phyloP scores from a whole-genome alignment of 202 grass and related monocot genomes.

The Brachypodium distachyon region DNA sequence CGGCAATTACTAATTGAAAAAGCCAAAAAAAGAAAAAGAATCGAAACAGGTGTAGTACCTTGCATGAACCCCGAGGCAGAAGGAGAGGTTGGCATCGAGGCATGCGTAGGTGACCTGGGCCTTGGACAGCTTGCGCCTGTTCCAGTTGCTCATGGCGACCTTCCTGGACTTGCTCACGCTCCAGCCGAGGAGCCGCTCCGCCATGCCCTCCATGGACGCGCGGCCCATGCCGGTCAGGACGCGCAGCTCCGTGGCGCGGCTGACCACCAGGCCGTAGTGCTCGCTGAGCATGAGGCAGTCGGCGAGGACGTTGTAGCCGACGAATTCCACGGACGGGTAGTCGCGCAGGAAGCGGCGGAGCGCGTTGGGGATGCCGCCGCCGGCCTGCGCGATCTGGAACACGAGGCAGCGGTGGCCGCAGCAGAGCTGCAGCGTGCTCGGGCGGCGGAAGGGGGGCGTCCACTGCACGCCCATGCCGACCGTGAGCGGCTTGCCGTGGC shows the following conservation, averaged over 20 bases:
- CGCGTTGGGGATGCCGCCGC: background rate
- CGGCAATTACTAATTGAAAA: no score
- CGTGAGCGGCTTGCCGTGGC: no score
- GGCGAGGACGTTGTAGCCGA: background rate
- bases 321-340: background rate
- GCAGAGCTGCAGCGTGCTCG: constrained; percentile 24
- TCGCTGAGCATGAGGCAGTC: constrained; percentile 14
- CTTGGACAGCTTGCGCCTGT: background rate
- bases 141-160: constrained; percentile 12
- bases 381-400: background rate
- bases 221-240: background rate
- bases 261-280: constrained; percentile 23
- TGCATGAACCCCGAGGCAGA: background rate
- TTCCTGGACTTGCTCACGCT: background rate
- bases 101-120: background rate
- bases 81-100: background rate
- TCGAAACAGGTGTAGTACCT: no score
- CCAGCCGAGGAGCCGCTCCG: constrained; percentile 8
- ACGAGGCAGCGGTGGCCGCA: constrained; percentile 14
- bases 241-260: background rate
- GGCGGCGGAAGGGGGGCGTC: background rate
- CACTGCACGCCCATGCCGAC: constrained; percentile 25
- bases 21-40: no score
- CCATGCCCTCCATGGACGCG: no score
- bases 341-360: background rate